Evolutionary conservation across 768 basidiomycete genomes (phyloP).

Genomic region (Lactarius hatsudake): DNA sequence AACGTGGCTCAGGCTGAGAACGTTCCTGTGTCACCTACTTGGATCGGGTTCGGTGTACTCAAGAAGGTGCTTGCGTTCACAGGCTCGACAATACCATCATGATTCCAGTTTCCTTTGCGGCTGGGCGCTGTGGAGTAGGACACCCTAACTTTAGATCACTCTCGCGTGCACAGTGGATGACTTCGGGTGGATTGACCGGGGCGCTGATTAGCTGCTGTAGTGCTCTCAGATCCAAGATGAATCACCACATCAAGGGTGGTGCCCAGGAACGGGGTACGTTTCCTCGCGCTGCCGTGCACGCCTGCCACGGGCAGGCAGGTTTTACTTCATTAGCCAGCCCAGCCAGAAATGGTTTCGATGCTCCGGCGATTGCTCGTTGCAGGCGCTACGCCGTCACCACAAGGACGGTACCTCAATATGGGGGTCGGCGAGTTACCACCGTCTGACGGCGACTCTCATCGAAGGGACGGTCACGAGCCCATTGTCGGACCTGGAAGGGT

Average conservation of each 20-base stretch:
- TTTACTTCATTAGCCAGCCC: background rate
- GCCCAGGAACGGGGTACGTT: background rate
- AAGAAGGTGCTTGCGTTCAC: background rate
- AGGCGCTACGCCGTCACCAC: slow-evolving; percentile 2
- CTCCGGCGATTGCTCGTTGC: background rate
- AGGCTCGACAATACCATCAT: background rate
- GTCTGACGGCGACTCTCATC: background rate
- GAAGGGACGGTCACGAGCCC: background rate
- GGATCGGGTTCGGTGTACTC: background rate
- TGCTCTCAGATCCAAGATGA: background rate
- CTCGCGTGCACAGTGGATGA: background rate
- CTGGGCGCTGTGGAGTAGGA: background rate
- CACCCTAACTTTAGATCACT: background rate
- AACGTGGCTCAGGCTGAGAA: background rate
- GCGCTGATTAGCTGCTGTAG: background rate
- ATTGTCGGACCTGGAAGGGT: background rate
- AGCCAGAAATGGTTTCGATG: background rate
- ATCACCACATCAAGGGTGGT: background rate
- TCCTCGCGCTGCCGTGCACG: background rate
- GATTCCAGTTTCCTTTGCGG: background rate
- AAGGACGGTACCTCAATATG: background rate
- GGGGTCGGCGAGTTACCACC: background rate
- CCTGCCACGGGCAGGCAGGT: background rate
- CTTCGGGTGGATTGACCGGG: background rate
- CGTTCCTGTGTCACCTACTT: background rate